Conservation (phyloP, 2,329 filamentous ascomycete genomes). For the Rosellinia necatrix region DNA sequence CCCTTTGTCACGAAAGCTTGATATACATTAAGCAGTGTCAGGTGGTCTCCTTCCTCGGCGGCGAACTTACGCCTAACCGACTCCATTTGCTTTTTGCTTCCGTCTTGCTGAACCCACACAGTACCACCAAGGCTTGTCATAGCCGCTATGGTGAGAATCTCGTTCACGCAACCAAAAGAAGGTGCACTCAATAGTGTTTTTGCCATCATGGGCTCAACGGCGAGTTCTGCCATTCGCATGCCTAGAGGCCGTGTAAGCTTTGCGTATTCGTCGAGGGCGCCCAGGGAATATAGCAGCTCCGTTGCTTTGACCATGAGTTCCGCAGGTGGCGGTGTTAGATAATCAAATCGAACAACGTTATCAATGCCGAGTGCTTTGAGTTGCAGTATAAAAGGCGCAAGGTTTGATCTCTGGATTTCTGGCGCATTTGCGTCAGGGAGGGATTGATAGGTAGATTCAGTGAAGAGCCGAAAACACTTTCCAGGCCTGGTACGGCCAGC, state of each 20-base stretch:
- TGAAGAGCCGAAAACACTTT: slow-evolving; percentile 94
- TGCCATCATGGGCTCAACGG: slow-evolving; percentile 94
- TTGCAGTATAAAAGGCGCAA: slow-evolving; percentile 86
- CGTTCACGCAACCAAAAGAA: slow-evolving; percentile 77
- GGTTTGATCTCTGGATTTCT: slow-evolving; percentile 89
- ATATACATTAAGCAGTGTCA: slow-evolving; percentile 93
- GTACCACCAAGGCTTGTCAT: slow-evolving; percentile 88
- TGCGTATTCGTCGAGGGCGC: slow-evolving; percentile 85
- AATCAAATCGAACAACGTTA: slow-evolving; percentile 90
- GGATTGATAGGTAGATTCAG: slow-evolving; percentile 69
- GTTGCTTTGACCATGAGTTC: slow-evolving; percentile 84
- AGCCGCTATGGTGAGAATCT: slow-evolving; percentile 88
- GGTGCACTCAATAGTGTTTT: slow-evolving; percentile 80
- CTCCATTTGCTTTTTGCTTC: slow-evolving; percentile 76
- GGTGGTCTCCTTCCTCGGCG: slow-evolving; percentile 89
- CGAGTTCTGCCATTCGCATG: slow-evolving; percentile 87
- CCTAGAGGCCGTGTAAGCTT: slow-evolving; percentile 91
- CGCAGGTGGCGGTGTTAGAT: slow-evolving; percentile 82
- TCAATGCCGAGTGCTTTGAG: slow-evolving; percentile 95
- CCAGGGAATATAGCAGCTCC: slow-evolving; percentile 84
- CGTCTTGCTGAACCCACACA: slow-evolving; percentile 81
- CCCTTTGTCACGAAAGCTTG: slow-evolving; percentile 84
- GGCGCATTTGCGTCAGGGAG: slow-evolving; percentile 78
- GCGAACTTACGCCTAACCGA: slow-evolving; percentile 80
- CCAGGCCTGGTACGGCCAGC: slow-evolving; percentile 88